Evolutionary conservation across 2,329 filamentous ascomycete species (phyloP).

Genomic region (Penicillium digitatum): DNA sequence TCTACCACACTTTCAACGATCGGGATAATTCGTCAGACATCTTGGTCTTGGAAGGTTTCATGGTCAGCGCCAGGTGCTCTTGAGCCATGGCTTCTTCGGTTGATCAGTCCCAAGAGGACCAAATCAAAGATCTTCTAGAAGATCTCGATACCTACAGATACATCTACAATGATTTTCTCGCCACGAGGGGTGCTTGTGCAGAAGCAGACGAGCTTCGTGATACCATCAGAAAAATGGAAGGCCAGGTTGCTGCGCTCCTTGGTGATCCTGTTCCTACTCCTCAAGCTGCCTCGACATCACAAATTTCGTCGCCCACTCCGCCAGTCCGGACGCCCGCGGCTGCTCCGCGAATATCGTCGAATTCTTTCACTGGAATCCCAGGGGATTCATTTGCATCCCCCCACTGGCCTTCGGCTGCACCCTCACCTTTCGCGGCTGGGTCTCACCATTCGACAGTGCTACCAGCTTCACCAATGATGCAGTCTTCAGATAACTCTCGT

Average conservation of each 20-base stretch:
- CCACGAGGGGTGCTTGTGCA: conserved; percentile 24
- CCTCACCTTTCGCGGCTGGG: conserved; percentile 14
- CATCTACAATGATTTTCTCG: conserved; percentile 30
- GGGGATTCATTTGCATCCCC: conserved; percentile 4
- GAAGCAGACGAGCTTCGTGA: conserved; percentile 27
- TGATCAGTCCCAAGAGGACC: conserved; percentile 22
- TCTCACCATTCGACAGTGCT: background rate
- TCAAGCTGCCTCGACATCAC: background rate
- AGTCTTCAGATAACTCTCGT: conserved; percentile 6
- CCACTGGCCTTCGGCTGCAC: conserved; percentile 17
- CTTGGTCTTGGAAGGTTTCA: background rate
- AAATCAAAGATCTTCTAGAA: conserved; percentile 31
- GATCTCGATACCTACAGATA: conserved; percentile 33
- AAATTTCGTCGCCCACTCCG: background rate
- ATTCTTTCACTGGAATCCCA: background rate
- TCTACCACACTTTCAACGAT: background rate
- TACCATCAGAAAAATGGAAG: conserved; percentile 24
- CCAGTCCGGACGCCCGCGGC: background rate
- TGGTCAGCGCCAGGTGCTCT: background rate
- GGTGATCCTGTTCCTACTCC: background rate
- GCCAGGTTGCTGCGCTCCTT: conserved; percentile 22
- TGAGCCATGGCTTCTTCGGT: conserved; percentile 9
- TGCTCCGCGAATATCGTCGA: background rate
- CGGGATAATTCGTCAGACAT: background rate
- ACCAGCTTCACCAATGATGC: background rate